These are phyloP conservation scores for Thermothelomyces thermophilus DNA, from an alignment of 2,329 filamentous ascomycete species.

Conservation along the genomic window DNA sequence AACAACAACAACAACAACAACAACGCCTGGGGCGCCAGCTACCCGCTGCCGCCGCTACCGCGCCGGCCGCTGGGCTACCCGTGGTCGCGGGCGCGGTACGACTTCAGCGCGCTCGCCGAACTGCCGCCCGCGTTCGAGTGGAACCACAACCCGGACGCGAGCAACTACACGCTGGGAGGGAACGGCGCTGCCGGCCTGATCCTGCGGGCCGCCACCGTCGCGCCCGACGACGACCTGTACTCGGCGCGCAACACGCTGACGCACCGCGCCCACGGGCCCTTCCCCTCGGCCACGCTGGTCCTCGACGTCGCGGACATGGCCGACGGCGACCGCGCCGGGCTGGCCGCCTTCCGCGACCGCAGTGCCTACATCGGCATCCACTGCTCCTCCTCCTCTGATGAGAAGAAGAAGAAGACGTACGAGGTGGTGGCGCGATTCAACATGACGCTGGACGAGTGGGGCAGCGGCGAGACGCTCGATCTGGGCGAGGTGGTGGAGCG, in stretches of 20 bases:
- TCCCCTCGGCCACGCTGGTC: background rate
- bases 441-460: constrained; percentile 3
- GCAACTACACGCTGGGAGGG: background rate
- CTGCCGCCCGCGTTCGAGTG: constrained; percentile 1
- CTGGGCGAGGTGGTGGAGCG: background rate
- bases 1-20: background rate
- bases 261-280: constrained; percentile 3
- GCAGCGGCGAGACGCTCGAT: background rate
- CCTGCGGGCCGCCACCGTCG: background rate
- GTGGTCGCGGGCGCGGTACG: background rate
- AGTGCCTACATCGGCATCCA: constrained; percentile 5
- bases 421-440: background rate
- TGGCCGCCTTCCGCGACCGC: constrained; percentile 7
- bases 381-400: background rate
- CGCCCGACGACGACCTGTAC: background rate
- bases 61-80: background rate
- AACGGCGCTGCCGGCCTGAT: background rate
- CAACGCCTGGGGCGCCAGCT: background rate
- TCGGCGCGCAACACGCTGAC: constrained; percentile 10
- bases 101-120: background rate
- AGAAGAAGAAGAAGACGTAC: background rate
- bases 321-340: constrained; percentile 4
- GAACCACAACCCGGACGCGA: constrained; percentile 9
- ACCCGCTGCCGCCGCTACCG: constrained; percentile 4
- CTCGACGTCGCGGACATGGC: background rate